Conservation (phyloP, 371 early-diverging fungal genomes). For the Circinella minor region DNA sequence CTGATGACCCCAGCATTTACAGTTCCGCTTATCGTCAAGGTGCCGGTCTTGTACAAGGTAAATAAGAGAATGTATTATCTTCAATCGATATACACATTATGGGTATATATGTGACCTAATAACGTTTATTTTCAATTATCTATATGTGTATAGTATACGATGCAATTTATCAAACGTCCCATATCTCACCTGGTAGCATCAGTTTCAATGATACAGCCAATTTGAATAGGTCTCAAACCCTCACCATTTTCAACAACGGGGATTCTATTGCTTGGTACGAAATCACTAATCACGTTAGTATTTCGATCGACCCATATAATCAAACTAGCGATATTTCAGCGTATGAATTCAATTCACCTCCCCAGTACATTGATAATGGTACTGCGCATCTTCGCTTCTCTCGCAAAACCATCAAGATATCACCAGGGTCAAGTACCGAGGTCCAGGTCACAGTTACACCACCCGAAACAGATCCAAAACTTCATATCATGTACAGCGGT, state of each 20-base stretch:
- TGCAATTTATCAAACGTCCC: constrained; percentile 53
- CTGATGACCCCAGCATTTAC: constrained; percentile 31
- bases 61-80: not conserved
- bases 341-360: constrained; percentile 22
- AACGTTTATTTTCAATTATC: not conserved
- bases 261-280: constrained; percentile 43
- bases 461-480: constrained; percentile 17
- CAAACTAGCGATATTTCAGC: constrained; percentile 1
- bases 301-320: constrained; percentile 43
- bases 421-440: constrained; percentile 28
- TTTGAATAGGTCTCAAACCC: constrained; percentile 32
- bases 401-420: constrained; percentile 30
- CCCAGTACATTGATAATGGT: constrained; percentile 10
- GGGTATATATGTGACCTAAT: not conserved
- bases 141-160: constrained; percentile 36
- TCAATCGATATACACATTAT: not conserved
- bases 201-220: constrained; percentile 72
- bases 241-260: constrained; percentile 61
- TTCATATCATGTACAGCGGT: constrained; percentile 45
- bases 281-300: constrained; percentile 20
- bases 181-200: constrained; percentile 65
- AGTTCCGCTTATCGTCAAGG: constrained; percentile 59
- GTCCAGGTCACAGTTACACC: not conserved
- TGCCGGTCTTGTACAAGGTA: constrained; percentile 74
- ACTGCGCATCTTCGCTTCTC: not conserved